Evolutionary conservation across 2,329 filamentous ascomycete species (phyloP), one percentile per base, ranked within the genome.

Genomic region (Elsinoe fawcettii): DNA sequence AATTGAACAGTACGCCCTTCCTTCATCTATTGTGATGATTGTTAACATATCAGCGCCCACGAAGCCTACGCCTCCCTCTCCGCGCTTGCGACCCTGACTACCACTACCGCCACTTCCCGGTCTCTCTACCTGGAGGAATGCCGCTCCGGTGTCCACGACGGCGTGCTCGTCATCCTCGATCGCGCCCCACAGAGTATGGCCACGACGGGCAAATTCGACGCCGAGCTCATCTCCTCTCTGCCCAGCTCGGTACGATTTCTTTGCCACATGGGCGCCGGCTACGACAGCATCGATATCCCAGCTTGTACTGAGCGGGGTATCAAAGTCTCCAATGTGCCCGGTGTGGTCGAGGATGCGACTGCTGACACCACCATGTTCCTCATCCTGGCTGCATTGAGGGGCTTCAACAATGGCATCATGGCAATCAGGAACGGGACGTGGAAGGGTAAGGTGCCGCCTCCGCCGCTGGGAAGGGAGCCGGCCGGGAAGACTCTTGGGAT

Each of bases 321-420:
- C 62, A 78, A 75, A 41, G 86, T 95, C 30, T 90, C 87, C 61
- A 92, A 95, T 71, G 85, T 86, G 1, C 90, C 88, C n/a, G 84
- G 81, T 0, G 86, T 87, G 25, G 87, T 90, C 43, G 85, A 93
- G 69, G 87, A 93, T 68, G 82, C 88, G 32, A 95, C 90, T 0
- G 90, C 90, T 57, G 90, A 95, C 70, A 79, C 84, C 7, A 86
- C 81, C 66, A 84, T 95, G 67, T 95, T 90, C 69, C 77, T 95
- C 3, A 84, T 95, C 61, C 76, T 95, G 49, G 90, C 89, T 14
- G 86, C 88, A 7, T 75, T 95, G 59, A 80, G 90, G 53, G 85
- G 87, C 67, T 84, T 92, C 66, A 84, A 85, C 66, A 72, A 77
- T 1, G 77, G 81, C 51, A 86, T 93, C 77, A 66, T 77, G 3